Evolutionary conservation across 2,329 filamentous ascomycete genomes (phyloP).

Genomic region (Cytospora leucostoma): DNA sequence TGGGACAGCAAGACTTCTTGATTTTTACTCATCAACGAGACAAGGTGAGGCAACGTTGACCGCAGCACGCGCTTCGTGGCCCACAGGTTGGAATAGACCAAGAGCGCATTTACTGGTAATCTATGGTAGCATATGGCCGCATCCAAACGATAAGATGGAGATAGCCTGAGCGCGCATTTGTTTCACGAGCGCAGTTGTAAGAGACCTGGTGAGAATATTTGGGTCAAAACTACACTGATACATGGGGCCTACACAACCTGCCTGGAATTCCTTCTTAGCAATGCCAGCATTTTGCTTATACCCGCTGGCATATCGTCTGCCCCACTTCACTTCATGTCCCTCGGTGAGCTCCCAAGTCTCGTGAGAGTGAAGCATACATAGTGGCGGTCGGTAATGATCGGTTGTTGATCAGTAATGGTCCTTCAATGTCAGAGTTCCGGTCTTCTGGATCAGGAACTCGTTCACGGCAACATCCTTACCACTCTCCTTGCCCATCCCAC

Average conservation of each 20-base stretch:
- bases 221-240: background rate
- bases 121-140: background rate
- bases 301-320: background rate
- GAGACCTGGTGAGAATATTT: background rate
- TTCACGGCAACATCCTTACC: constrained; percentile 29
- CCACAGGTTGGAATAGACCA: background rate
- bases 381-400: background rate
- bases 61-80: background rate
- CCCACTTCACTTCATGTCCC: too few species aligned
- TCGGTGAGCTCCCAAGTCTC: too few species aligned
- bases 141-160: background rate
- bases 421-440: constrained; percentile 21
- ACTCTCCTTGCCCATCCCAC: constrained; percentile 32
- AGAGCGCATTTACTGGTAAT: background rate
- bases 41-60: background rate
- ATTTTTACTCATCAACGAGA: background rate
- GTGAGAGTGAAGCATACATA: background rate
- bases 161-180: background rate
- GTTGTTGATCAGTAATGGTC: constrained; percentile 17
- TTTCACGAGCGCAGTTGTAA: background rate
- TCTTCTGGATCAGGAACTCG: constrained; percentile 30
- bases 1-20: constrained; percentile 20
- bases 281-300: background rate
- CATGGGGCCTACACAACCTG: background rate
- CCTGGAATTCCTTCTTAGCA: background rate